Evolutionary conservation across 1,284 basidiomycete genomes (phyloP).

Genomic region (Ustilago tritici): DNA sequence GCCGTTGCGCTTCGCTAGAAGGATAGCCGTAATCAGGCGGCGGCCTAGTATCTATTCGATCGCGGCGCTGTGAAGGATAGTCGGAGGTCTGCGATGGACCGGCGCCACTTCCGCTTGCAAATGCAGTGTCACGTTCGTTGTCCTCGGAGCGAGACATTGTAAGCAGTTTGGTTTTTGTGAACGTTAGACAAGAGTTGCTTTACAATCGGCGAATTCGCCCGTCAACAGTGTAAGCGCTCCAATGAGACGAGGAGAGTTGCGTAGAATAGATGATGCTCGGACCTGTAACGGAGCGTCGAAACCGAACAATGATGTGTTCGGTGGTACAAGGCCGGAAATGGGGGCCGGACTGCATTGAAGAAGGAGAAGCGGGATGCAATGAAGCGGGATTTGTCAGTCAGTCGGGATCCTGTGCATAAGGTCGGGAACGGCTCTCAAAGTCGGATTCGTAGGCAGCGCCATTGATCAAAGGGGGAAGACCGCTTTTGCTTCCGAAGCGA

Average conservation of each 20-base stretch:
- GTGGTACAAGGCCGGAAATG: slow-evolving; percentile 20
- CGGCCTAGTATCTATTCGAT: slow-evolving; percentile 14
- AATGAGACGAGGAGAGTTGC: background rate
- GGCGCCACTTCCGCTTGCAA: slow-evolving; percentile 17
- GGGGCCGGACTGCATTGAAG: slow-evolving; percentile 21
- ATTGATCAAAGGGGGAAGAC: background rate
- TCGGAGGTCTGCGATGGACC: slow-evolving; percentile 23
- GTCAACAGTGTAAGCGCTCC: background rate
- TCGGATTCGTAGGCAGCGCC: background rate
- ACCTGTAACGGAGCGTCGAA: background rate
- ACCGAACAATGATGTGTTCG: slow-evolving; percentile 26
- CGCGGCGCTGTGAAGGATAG: slow-evolving; percentile 24
- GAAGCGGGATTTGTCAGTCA: slow-evolving; percentile 24
- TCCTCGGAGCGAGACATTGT: slow-evolving; percentile 36
- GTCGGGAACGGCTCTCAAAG: background rate
- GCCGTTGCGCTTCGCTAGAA: slow-evolving; percentile 17
- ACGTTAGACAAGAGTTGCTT: background rate
- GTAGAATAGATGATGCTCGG: slow-evolving; percentile 9
- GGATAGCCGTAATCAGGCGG: slow-evolving; percentile 13
- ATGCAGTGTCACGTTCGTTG: slow-evolving; percentile 26
- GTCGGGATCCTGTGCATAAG: slow-evolving; percentile 22
- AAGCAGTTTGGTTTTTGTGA: background rate
- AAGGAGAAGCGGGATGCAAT: slow-evolving; percentile 18
- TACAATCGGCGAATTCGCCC: background rate
- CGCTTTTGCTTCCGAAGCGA: background rate